phyloP scores from a whole-genome alignment of 2,329 filamentous ascomycete species.

The Hirsutella minnesotensis region DNA sequence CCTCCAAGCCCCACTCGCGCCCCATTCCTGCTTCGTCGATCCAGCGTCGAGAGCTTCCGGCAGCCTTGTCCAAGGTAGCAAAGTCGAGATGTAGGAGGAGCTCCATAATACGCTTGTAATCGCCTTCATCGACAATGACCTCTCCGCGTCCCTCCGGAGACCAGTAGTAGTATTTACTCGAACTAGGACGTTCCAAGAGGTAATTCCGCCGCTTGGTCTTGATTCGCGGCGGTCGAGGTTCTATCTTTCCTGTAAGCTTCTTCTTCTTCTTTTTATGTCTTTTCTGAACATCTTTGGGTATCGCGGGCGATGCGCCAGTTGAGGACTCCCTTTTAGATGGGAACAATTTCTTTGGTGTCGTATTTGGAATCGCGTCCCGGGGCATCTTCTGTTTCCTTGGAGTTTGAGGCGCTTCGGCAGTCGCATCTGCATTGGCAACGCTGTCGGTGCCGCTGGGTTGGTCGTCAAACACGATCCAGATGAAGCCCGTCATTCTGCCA shows the following conservation, averaged over 20 bases:
- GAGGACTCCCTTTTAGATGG: conserved; percentile 3
- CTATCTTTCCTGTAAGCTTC: conserved; percentile 46
- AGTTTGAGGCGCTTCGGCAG: conserved; percentile 18
- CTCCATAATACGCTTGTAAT: conserved; percentile 58
- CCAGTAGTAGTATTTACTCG: conserved; percentile 56
- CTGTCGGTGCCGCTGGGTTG: conserved; percentile 4
- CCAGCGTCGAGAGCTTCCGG: conserved; percentile 58
- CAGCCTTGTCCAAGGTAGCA: conserved; percentile 48
- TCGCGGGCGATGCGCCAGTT: not conserved
- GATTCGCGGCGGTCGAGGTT: conserved; percentile 50
- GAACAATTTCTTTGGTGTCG: conserved; percentile 22
- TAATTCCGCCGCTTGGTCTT: conserved; percentile 46
- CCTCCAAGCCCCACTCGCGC: conserved; percentile 36
- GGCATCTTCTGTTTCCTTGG: conserved; percentile 17
- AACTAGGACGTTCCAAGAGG: conserved; percentile 34
- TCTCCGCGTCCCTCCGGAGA: conserved; percentile 48
- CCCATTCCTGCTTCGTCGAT: conserved; percentile 50
- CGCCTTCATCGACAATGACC: conserved; percentile 48
- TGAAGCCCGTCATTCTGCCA: conserved; percentile 81
- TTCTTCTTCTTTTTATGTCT: conserved; percentile 19
- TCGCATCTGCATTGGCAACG: conserved; percentile 4
- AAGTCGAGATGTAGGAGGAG: conserved; percentile 66
- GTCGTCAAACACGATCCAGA: conserved; percentile 80
- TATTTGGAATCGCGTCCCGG: conserved; percentile 15
- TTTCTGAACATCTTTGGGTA: not conserved